Percentiles rank a stretch among this genome's conserved stretches.
phyloP scores from a whole-genome alignment of 2,329 filamentous ascomycete genomes.

The Thyridium curvatum region DNA sequence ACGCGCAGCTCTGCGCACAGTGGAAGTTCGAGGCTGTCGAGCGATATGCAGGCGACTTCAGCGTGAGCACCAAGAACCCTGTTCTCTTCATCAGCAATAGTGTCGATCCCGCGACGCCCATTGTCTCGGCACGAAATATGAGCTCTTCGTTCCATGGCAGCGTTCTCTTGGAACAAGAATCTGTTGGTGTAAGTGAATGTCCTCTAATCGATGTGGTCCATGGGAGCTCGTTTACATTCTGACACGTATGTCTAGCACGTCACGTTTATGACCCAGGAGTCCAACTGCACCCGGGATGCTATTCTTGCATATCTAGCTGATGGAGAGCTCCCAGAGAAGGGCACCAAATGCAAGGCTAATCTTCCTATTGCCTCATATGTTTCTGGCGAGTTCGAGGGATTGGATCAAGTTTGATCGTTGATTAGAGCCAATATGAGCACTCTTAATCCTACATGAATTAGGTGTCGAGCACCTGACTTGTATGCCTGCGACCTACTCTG shows the following conservation, averaged over 20 bases:
- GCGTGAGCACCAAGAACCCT: conserved; percentile 21
- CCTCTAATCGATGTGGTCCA: neutral
- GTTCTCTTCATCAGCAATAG: conserved; percentile 31
- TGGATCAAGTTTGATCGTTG: too few species aligned
- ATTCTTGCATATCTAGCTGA: conserved; percentile 24
- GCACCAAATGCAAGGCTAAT: conserved; percentile 20
- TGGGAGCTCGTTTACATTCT: neutral
- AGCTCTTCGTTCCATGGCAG: conserved; percentile 28
- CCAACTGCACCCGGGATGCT: conserved; percentile 19
- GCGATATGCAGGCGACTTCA: conserved; percentile 23
- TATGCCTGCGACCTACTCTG: too few species aligned
- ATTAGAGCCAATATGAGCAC: too few species aligned
- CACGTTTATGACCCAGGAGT: conserved; percentile 12
- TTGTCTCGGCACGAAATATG: conserved; percentile 27
- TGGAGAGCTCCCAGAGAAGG: conserved; percentile 23
- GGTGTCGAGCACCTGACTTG: too few species aligned
- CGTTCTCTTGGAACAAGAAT: conserved; percentile 26
- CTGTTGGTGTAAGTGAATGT: conserved; percentile 25
- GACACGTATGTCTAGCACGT: conserved; percentile 1
- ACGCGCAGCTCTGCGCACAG: conserved; percentile 23
- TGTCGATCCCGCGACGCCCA: conserved; percentile 29
- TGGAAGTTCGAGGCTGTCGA: conserved; percentile 31
- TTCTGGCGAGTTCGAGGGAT: neutral
- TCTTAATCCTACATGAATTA: too few species aligned
- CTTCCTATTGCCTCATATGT: neutral